These are phyloP conservation scores for Fusarium tricinctum DNA, from an alignment of 2,329 filamentous ascomycete genomes.

Conservation along the genomic window DNA sequence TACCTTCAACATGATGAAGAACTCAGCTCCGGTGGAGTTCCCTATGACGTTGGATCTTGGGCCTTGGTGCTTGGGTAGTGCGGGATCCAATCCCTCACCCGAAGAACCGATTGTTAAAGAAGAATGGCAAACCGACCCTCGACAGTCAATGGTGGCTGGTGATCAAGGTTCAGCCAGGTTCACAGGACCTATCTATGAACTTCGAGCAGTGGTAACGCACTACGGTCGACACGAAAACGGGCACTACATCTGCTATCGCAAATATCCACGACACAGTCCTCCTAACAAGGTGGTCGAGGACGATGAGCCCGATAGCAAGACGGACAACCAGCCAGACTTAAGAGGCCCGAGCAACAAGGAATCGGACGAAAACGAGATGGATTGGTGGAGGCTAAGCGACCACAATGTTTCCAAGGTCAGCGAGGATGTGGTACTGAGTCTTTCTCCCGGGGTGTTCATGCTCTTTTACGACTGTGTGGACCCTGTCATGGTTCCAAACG, in stretches of 20 bases:
- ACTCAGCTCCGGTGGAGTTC: constrained; percentile 83
- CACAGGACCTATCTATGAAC: constrained; percentile 75
- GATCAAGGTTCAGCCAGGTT: constrained; percentile 64
- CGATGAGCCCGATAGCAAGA: constrained; percentile 35
- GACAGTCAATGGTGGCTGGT: constrained; percentile 79
- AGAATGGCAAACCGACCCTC: constrained; percentile 78
- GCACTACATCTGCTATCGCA: constrained; percentile 93
- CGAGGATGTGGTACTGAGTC: constrained; percentile 79
- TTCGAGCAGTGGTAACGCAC: constrained; percentile 89
- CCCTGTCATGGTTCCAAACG: constrained; percentile 60
- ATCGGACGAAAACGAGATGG: constrained; percentile 57
- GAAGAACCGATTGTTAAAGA: constrained; percentile 60
- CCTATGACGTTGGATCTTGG: constrained; percentile 80
- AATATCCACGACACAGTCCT: constrained; percentile 64
- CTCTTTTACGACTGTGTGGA: constrained; percentile 90
- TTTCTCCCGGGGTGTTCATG: constrained; percentile 90
- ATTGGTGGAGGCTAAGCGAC: constrained; percentile 94
- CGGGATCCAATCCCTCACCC: constrained; percentile 35
- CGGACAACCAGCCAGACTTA: not conserved
- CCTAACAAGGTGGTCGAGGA: constrained; percentile 19
- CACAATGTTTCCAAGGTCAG: constrained; percentile 82
- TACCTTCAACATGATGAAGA: constrained; percentile 86
- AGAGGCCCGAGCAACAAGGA: constrained; percentile 12
- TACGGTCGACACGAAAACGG: constrained; percentile 94
- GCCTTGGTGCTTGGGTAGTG: constrained; percentile 85